A percentile compares a stretch with the other conserved stretches of the same genome.
Conservation (phyloP, 2,329 filamentous ascomycete genomes). For the Lasiodiplodia sp. region DNA sequence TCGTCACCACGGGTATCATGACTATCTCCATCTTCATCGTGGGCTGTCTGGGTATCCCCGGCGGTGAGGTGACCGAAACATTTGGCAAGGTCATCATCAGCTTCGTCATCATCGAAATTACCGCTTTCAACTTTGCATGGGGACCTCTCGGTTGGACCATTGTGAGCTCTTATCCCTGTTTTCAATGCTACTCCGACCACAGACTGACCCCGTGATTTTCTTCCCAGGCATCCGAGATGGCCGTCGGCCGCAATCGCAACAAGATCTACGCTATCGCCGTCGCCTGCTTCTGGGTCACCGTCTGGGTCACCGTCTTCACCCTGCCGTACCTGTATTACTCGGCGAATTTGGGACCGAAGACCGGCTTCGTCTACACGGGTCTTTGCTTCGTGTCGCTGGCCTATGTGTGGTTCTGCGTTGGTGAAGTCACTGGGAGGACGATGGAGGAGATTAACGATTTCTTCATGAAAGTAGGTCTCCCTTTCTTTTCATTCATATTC, state of each 20-base stretch:
- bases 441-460: slow-evolving; percentile 30
- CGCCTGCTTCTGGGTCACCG: slow-evolving; percentile 49
- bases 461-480: slow-evolving; percentile 38
- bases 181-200: neutral
- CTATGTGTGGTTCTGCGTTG: slow-evolving; percentile 27
- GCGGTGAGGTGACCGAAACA: slow-evolving; percentile 36
- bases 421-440: slow-evolving; percentile 21
- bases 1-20: slow-evolving; percentile 51
- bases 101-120: slow-evolving; percentile 54
- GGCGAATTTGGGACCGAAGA: slow-evolving; percentile 24
- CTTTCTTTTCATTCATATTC: neutral
- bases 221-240: slow-evolving; percentile 50
- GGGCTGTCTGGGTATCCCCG: slow-evolving; percentile 51
- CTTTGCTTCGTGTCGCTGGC: slow-evolving; percentile 24
- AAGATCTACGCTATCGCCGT: slow-evolving; percentile 56
- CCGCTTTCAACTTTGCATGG: slow-evolving; percentile 55
- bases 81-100: slow-evolving; percentile 51
- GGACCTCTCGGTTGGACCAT: slow-evolving; percentile 54
- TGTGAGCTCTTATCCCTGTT: slow-evolving; percentile 30
- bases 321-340: slow-evolving; percentile 28
- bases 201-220: slow-evolving; percentile 28
- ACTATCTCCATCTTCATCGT: slow-evolving; percentile 51
- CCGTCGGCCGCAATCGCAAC: slow-evolving; percentile 57
- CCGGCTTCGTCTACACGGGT: slow-evolving; percentile 28
- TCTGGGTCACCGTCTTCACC: slow-evolving; percentile 22